Evolutionary conservation across 148 eudicot species (phyloP).

Genomic region (Limonium bicolor): DNA sequence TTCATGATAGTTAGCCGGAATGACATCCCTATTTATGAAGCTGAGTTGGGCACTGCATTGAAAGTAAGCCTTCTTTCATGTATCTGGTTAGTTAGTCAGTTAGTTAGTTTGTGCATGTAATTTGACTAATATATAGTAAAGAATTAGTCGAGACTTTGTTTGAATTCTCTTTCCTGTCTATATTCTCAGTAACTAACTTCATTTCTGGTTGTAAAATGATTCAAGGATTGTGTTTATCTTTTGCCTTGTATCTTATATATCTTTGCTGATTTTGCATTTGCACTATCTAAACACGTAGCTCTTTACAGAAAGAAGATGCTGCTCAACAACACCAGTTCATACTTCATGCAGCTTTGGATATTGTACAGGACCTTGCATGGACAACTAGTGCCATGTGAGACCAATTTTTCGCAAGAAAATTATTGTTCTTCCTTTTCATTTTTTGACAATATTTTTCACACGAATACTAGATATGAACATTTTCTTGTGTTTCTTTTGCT

Average conservation of each 20-base stretch:
- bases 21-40: constrained; percentile 95
- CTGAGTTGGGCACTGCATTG: constrained; percentile 75
- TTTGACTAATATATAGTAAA: too few relatives aligned
- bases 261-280: not conserved
- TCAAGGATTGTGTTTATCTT: too few relatives aligned
- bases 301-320: constrained; percentile 80
- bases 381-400: constrained; percentile 97
- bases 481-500: not conserved
- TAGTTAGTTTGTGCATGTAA: too few relatives aligned
- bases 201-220: too few relatives aligned
- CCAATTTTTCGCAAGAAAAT: not conserved
- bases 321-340: constrained; percentile 93
- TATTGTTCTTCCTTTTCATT: not conserved
- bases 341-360: constrained; percentile 83
- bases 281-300: not conserved
- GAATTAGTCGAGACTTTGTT: too few relatives aligned
- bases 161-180: too few relatives aligned
- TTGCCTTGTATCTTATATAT: too few relatives aligned
- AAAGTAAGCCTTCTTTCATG: constrained; percentile 34
- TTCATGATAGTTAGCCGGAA: constrained; percentile 90
- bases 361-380: constrained; percentile 98
- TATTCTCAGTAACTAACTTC: too few relatives aligned
- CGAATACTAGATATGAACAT: not conserved
- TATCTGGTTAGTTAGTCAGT: too few relatives aligned
- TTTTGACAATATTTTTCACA: not conserved